phyloP scores from a whole-genome alignment of 2,329 filamentous ascomycete species.

The Fusarium marasasianum region DNA sequence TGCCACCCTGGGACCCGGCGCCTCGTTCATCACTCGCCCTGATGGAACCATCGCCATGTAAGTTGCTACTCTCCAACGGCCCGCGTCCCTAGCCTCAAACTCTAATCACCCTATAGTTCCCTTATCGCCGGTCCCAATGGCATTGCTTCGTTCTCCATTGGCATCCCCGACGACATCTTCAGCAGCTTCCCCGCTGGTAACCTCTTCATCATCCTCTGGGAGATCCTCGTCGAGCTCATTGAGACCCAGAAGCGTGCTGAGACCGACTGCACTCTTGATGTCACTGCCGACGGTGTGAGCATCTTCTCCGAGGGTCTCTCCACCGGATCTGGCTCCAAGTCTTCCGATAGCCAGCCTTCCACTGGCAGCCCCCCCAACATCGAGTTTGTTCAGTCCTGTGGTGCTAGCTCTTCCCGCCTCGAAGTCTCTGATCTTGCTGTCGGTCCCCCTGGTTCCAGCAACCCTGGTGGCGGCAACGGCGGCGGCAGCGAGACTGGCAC shows the following conservation, averaged over 20 bases:
- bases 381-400: slow-evolving; percentile 20
- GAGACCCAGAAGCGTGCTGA: neutral
- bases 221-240: neutral
- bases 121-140: neutral
- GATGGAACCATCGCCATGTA: slow-evolving; percentile 2
- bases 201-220: slow-evolving; percentile 6
- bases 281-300: neutral
- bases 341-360: accelerated
- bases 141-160: neutral
- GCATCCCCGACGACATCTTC: neutral
- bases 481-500: neutral
- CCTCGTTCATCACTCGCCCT: neutral
- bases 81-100: accelerated
- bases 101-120: neutral
- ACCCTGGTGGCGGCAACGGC: neutral
- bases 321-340: neutral
- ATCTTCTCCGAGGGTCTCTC: neutral
- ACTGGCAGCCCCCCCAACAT: neutral
- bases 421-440: neutral
- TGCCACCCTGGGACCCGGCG: neutral
- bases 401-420: neutral
- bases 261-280: neutral
- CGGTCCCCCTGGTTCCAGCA: neutral
- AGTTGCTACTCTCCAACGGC: neutral
- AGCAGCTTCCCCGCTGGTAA: neutral